These are phyloP conservation scores for Neurospora cerealis DNA, from an alignment of 495 filamentous ascomycete species.

Conservation along the genomic window DNA sequence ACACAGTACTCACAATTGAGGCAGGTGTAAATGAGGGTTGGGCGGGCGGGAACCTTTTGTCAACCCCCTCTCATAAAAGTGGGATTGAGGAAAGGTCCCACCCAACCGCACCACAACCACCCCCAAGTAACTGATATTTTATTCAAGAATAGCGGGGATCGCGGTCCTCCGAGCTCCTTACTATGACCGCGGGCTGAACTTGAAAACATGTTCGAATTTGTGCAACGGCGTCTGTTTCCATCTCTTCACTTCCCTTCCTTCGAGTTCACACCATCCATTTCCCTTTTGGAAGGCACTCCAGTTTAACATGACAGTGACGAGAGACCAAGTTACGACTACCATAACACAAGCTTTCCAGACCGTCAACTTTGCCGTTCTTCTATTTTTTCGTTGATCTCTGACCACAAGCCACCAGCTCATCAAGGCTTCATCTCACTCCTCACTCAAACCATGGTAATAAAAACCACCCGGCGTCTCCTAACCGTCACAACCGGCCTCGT, in stretches of 20 bases:
- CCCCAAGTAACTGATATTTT: neutral
- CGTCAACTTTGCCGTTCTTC: neutral
- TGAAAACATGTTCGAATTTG: neutral
- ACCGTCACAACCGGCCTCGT: slow-evolving; percentile 16
- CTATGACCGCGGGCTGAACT: neutral
- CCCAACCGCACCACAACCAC: too few relatives aligned
- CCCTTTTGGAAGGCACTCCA: neutral
- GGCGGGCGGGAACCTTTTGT: too few relatives aligned
- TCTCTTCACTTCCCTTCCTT: neutral
- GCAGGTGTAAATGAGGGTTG: neutral
- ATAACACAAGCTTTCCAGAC: neutral
- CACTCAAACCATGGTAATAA: neutral
- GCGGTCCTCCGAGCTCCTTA: neutral
- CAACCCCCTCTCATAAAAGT: too few relatives aligned
- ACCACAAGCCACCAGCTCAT: neutral
- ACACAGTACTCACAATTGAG: neutral
- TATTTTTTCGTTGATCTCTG: neutral
- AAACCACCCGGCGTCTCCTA: slow-evolving; percentile 6
- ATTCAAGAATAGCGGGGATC: neutral
- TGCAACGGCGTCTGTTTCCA: neutral
- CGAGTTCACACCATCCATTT: neutral
- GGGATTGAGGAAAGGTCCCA: too few relatives aligned
- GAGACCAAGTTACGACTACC: neutral
- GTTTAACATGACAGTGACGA: neutral
- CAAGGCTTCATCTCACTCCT: neutral